Base-by-base conservation (phyloP, 345 rosid genomes). In the Eucalyptus erythrocorys region DNA sequence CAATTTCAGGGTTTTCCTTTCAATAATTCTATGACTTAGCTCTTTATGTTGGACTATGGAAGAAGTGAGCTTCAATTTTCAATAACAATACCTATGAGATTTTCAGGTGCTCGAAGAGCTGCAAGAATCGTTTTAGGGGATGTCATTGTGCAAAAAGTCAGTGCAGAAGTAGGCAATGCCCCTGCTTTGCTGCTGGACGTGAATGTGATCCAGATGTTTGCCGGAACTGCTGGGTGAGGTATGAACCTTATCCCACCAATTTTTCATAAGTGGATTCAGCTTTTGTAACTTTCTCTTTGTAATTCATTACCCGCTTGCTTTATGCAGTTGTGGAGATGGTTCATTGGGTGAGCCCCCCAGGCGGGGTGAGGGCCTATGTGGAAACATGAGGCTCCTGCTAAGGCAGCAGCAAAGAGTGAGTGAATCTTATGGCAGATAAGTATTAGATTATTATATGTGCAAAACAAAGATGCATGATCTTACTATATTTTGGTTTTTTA, bases 161-260 rank as follows among this genome's bases (percentile, higher is more conserved):
- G 91, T 97, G 99, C 94, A 95, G 99, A 93, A 98, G 99, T 89
- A 92, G 99, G 88, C 99, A 97, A 89, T 98, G 99, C 90, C 99
- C 99, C 24, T 98, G 99, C 92, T 98, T 97, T 95, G 99, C 99
- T 88, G 99, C 99, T 89, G 99, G 97, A 24, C 96, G 99, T 82
- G 99, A 98, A 94, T 98, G 99, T 90, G 99, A 98, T 92, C 99
- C 99, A 12, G 99, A 98, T 93, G 99, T 98, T 92, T 98, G 99
- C 93, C 94, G 98, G 88, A 98, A 89, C 88, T 98, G 99, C 92
- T 92, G 91, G 95, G 93, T 94, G 86, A 92, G 99, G 99, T 97
- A 93, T 84, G 49, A 7, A 87, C 48, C n/a, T 47, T 19, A 24
- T 45, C 50, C 47, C 84, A 26, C 49, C 22, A 22, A 16, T 34